Conservation (phyloP, 169 alveolate species). For the Plasmodium vivax region DNA sequence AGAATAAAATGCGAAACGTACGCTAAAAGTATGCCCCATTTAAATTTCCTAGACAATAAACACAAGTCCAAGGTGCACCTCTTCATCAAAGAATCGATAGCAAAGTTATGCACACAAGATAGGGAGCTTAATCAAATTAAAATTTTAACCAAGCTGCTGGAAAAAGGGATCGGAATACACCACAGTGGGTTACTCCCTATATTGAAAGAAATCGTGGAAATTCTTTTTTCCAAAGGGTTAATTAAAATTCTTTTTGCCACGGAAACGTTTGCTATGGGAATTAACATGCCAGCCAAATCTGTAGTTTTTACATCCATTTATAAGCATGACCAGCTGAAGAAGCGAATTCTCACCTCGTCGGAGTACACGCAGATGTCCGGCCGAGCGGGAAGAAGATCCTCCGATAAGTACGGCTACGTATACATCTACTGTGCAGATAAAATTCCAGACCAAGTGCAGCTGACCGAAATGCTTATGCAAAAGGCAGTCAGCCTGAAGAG, state of each 20-base stretch:
- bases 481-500: constrained; percentile 90
- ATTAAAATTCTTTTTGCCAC: constrained; percentile 98
- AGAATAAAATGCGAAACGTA: constrained; percentile 92
- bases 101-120: constrained; percentile 88
- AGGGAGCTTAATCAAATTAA: constrained; percentile 91
- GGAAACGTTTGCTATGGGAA: constrained; percentile 99
- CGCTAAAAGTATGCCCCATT: constrained; percentile 89
- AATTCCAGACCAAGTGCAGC: constrained; percentile 89
- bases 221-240: constrained; percentile 95
- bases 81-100: constrained; percentile 89
- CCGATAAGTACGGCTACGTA: constrained; percentile 96
- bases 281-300: constrained; percentile 99
- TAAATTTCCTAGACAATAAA: constrained; percentile 85
- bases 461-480: constrained; percentile 89
- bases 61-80: constrained; percentile 90
- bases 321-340: constrained; percentile 93
- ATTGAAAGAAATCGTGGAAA: constrained; percentile 97
- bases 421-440: constrained; percentile 91
- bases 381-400: constrained; percentile 99
- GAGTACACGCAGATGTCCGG: constrained; percentile 99
- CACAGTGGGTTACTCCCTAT: constrained; percentile 99
- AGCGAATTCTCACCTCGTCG: constrained; percentile 93
- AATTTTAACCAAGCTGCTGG: constrained; percentile 86
- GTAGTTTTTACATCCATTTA: constrained; percentile 95
- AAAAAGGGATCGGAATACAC: constrained; percentile 98